Evolutionary conservation across 768 basidiomycete species (phyloP).

Genomic region (Lepiota venenata): DNA sequence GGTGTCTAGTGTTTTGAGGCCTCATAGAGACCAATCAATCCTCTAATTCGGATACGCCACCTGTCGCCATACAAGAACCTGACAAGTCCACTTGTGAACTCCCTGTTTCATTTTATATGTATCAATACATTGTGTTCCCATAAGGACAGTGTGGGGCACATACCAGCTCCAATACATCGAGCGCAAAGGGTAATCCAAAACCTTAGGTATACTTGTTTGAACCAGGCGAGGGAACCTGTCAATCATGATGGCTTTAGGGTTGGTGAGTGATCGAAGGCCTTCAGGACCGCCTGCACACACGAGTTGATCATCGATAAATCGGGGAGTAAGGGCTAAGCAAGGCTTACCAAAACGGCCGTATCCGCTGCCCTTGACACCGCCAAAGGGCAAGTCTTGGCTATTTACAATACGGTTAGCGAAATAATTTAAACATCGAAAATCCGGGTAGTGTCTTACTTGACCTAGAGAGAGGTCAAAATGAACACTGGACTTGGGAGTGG

Average conservation of each 20-base stretch:
- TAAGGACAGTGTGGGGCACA: conserved; percentile 1
- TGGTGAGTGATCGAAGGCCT: conserved; percentile 85
- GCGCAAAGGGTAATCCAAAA: conserved; percentile 82
- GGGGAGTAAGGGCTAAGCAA: neutral
- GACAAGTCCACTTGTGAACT: conserved; percentile 46
- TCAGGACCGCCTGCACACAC: conserved; percentile 80
- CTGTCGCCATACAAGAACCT: conserved; percentile 51
- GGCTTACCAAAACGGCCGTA: conserved; percentile 87
- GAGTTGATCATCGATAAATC: conserved; percentile 10
- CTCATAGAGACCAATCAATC: conserved; percentile 34
- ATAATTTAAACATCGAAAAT: neutral
- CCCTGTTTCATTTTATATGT: conserved; percentile 29
- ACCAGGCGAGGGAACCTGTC: conserved; percentile 85
- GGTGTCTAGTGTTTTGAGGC: conserved; percentile 28
- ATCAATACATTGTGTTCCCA: neutral
- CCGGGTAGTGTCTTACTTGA: conserved; percentile 52
- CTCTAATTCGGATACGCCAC: conserved; percentile 45
- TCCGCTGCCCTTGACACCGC: conserved; percentile 87
- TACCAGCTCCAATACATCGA: conserved; percentile 76
- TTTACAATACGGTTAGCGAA: conserved; percentile 12
- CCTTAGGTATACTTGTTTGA: conserved; percentile 82
- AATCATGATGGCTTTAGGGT: conserved; percentile 80
- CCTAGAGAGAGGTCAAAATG: conserved; percentile 29
- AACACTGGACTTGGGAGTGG: neutral
- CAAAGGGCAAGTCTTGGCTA: conserved; percentile 92